Base-by-base conservation (phyloP, 176 grass and related monocot species). In the Oryza glumipatula region DNA sequence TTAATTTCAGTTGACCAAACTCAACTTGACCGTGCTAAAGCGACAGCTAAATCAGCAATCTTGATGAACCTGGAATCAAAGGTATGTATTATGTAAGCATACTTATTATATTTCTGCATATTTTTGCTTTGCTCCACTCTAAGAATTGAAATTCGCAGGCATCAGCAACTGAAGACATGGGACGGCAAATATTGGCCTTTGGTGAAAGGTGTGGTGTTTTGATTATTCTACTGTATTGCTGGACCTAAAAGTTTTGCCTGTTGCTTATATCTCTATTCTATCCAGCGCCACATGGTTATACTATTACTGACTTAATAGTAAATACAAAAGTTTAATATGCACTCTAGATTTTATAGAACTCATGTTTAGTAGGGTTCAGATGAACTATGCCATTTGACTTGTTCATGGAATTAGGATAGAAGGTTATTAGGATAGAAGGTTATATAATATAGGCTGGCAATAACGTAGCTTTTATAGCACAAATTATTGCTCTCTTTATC, bases 11-110 rank as follows among this genome's bases (percentile, higher is more conserved):
- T 96, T 88, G 88, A 96, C 78, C 96, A 96, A 54, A 84, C 71
- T 30, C 88, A 99, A 49, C 81, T 99, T 64, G 90, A 99, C 89
- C 90, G 88, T 82, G 96, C 91, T 68, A 99, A 96, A 92, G 84
- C 91, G 44, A 86, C 86, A 39, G 89, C 92, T 65, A 99, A 99
- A 88, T 92, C 94, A 33, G 86, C 91, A 10, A 73, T 96, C 47
- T 79, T 99, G 82, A 85, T 77, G 26, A 92, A 89, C 72, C 74
- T 94, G 68, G 96, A 99, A 85, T 91, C 91, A 9, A 81, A 93
- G 86, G 97, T 99, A 89, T 74, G 45, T 67, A 79, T 94, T 99
- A 89, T 74, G 45, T 67, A 79, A 48, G 17, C 67, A 36, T 46
- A 45, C 28, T 11, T 66, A 51, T 11, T 85, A 67, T 83, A 84